phyloP scores from a whole-genome alignment of 2,329 filamentous ascomycete genomes.

The Gnomoniopsis sp. region DNA sequence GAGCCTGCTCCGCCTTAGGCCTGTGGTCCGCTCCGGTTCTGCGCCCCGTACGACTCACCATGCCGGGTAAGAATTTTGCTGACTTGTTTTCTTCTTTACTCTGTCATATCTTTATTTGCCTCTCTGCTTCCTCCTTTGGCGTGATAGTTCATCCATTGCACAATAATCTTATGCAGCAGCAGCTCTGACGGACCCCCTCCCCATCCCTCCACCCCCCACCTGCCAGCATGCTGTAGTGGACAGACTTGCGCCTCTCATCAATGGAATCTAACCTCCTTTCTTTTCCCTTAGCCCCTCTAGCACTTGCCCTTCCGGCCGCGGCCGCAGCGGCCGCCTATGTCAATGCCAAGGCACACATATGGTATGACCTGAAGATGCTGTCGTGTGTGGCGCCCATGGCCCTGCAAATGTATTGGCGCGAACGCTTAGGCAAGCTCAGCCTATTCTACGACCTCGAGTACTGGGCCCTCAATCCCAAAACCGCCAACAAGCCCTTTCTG shows the following conservation, averaged over 20 bases:
- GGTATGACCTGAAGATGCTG: conserved; percentile 64
- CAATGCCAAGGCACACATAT: conserved; percentile 66
- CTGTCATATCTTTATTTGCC: neutral
- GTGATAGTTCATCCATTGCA: neutral
- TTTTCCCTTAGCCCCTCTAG: conserved; percentile 43
- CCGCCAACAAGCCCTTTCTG: conserved; percentile 56
- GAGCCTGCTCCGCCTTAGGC: neutral
- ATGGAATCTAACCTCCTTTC: conserved; percentile 13
- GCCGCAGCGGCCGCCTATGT: conserved; percentile 71
- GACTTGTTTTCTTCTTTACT: too few species aligned
- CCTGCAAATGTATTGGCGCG: conserved; percentile 40
- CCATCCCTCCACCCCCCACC: neutral
- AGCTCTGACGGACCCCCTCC: neutral
- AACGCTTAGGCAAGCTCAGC: conserved; percentile 60
- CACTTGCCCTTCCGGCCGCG: conserved; percentile 56
- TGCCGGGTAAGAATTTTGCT: conserved; percentile 12
- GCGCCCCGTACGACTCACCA: neutral
- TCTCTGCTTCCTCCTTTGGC: neutral
- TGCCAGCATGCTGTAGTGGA: neutral
- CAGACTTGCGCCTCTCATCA: neutral
- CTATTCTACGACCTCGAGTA: conserved; percentile 74
- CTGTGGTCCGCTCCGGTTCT: neutral
- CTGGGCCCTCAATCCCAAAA: conserved; percentile 49
- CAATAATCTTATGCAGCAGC: neutral
- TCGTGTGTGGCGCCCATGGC: conserved; percentile 46